phyloP scores from a whole-genome alignment of 495 filamentous ascomycete genomes.

The Penicillium paxilli region DNA sequence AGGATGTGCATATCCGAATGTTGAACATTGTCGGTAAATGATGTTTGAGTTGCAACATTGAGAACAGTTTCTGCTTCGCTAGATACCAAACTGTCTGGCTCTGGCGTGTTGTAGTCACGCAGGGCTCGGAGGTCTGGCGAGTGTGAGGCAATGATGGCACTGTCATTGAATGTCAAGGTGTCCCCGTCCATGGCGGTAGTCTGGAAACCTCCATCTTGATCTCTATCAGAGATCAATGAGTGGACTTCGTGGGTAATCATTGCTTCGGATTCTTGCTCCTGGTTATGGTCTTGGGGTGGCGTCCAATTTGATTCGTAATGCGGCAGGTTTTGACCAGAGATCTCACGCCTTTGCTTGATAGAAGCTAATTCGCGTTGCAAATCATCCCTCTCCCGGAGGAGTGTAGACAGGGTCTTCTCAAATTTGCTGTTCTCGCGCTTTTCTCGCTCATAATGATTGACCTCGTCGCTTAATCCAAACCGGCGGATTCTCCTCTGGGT shows the following conservation, averaged over 20 bases:
- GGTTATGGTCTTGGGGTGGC: constrained; percentile 20
- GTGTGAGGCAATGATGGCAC: constrained; percentile 32
- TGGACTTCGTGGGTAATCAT: constrained; percentile 17
- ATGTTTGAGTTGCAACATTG: constrained; percentile 21
- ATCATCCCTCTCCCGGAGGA: constrained; percentile 37
- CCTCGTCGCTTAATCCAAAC: constrained; percentile 72
- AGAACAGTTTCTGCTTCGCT: constrained; percentile 1
- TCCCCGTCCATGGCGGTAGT: constrained; percentile 15
- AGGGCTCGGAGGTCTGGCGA: constrained; percentile 34
- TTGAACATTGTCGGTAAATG: constrained; percentile 7
- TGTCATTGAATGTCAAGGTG: constrained; percentile 36
- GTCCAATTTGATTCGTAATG: constrained; percentile 25
- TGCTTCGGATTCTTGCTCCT: constrained; percentile 23
- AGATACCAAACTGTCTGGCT: constrained; percentile 20
- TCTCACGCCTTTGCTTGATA: constrained; percentile 35
- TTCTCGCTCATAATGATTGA: constrained; percentile 63
- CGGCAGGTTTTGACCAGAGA: constrained; percentile 23
- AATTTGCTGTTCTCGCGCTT: constrained; percentile 43
- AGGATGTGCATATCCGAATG: constrained; percentile 26
- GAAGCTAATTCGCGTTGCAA: constrained; percentile 53
- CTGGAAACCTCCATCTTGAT: neutral
- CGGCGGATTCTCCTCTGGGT: constrained; percentile 69
- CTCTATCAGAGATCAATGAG: constrained; percentile 11
- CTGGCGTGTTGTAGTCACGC: constrained; percentile 4
- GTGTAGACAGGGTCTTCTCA: constrained; percentile 48